A percentile compares a stretch with the other conserved stretches of the same genome.
Conservation (phyloP, 768 basidiomycete species). For the Rhizopogon vinicolor region DNA sequence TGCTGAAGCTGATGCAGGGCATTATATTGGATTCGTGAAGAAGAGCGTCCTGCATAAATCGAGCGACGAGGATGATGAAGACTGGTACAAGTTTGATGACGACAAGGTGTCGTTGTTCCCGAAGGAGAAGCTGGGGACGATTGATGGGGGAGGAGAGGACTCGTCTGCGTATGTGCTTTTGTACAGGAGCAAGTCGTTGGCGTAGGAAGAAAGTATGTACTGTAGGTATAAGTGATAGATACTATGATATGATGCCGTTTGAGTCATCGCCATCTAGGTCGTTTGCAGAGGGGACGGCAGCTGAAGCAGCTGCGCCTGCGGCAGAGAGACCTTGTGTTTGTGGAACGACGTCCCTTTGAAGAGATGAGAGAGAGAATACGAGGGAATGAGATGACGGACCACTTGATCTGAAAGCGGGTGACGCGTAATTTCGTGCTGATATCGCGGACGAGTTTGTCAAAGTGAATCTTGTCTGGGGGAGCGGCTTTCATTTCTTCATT, state of each 20-base stretch:
- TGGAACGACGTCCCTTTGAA: conserved; percentile 58
- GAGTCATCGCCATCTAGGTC: conserved; percentile 47
- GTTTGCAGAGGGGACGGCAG: conserved; percentile 70
- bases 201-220: conserved; percentile 11
- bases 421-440: conserved; percentile 91
- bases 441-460: conserved; percentile 80
- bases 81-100: conserved; percentile 97
- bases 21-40: conserved; percentile 92
- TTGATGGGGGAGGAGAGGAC: conserved; percentile 94
- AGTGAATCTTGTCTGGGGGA: conserved; percentile 63
- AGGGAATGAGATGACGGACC: conserved; percentile 39
- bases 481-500: conserved; percentile 84
- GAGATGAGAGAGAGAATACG: background rate
- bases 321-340: conserved; percentile 42
- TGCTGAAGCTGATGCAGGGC: conserved; percentile 88
- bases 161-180: conserved; percentile 86
- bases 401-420: conserved; percentile 88
- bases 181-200: conserved; percentile 63
- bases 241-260: conserved; percentile 19
- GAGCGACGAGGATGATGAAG: conserved; percentile 56
- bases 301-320: conserved; percentile 62
- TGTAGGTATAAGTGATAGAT: background rate
- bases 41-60: conserved; percentile 58
- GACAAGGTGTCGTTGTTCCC: conserved; percentile 88
- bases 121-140: conserved; percentile 73